These are phyloP conservation scores for Metarhizium brunneum DNA, from an alignment of 2,329 filamentous ascomycete genomes.

Conservation along the genomic window DNA sequence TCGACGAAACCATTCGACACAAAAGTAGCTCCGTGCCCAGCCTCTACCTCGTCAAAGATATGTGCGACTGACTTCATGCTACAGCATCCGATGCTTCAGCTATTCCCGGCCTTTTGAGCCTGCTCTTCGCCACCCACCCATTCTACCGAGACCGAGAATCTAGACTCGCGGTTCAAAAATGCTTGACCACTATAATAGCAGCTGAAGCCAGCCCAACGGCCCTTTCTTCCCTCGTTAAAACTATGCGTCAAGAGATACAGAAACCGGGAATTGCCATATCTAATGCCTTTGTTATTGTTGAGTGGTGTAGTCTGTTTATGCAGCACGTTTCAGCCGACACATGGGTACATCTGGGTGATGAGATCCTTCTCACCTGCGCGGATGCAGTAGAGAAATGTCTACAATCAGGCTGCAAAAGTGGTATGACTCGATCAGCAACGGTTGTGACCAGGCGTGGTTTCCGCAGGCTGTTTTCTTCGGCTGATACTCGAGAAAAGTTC, in stretches of 20 bases:
- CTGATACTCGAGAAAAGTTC: constrained; percentile 46
- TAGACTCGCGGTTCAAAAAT: constrained; percentile 72
- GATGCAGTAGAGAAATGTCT: constrained; percentile 71
- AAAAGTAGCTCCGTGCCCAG: constrained; percentile 3
- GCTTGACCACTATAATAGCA: constrained; percentile 59
- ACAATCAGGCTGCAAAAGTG: constrained; percentile 50
- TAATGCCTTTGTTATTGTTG: constrained; percentile 79
- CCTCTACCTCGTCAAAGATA: background rate
- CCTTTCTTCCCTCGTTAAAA: constrained; percentile 55
- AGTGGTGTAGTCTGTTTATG: constrained; percentile 79
- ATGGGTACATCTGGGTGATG: constrained; percentile 56
- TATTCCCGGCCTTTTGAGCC: constrained; percentile 49
- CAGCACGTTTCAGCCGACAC: constrained; percentile 54
- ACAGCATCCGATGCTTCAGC: constrained; percentile 37
- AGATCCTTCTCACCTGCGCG: constrained; percentile 60
- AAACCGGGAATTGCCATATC: constrained; percentile 70
- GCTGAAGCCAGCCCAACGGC: constrained; percentile 43
- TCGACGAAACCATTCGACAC: constrained; percentile 44
- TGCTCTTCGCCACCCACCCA: constrained; percentile 81
- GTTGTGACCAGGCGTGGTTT: constrained; percentile 72
- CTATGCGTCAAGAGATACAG: constrained; percentile 61
- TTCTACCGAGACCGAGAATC: constrained; percentile 82
- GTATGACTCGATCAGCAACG: constrained; percentile 63
- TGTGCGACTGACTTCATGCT: background rate
- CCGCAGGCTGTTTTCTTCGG: constrained; percentile 58